Conservation (phyloP, 805 yeast species). For the Pichia manshurica region DNA sequence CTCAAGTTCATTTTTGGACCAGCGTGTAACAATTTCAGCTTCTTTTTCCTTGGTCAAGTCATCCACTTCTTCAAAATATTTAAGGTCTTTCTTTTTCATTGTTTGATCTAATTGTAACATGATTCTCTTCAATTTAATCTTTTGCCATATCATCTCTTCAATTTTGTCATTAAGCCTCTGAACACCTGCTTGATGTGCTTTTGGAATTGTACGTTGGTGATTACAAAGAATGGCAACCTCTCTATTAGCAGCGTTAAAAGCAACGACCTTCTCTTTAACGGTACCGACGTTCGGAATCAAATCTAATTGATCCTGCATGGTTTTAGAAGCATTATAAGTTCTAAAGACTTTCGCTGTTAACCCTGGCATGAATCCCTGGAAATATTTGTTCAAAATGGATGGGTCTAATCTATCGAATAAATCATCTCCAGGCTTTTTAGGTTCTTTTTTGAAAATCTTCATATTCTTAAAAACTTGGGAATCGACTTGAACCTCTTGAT, state of each 20-base stretch:
- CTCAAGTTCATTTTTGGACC: constrained; percentile 62
- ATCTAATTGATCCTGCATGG: constrained; percentile 93
- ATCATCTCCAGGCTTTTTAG: constrained; percentile 89
- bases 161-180: constrained; percentile 73
- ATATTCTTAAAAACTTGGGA: constrained; percentile 87
- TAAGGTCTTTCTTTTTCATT: constrained; percentile 42
- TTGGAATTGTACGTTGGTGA: constrained; percentile 90
- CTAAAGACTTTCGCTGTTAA: constrained; percentile 95
- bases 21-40: constrained; percentile 47
- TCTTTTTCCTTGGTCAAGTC: constrained; percentile 64
- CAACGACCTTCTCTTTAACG: constrained; percentile 78
- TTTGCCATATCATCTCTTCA: constrained; percentile 80
- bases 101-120: constrained; percentile 59
- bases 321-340: constrained; percentile 92
- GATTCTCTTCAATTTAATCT: constrained; percentile 65
- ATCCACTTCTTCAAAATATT: constrained; percentile 62
- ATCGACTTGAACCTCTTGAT: constrained; percentile 90
- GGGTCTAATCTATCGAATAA: constrained; percentile 89
- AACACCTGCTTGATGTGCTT: constrained; percentile 75
- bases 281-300: constrained; percentile 81
- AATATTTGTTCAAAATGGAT: constrained; percentile 70
- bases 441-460: constrained; percentile 78
- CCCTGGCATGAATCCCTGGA: constrained; percentile 88
- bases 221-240: constrained; percentile 94
- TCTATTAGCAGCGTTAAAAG: constrained; percentile 90